Evolutionary conservation across 2,329 filamentous ascomycete genomes (phyloP).

Genomic region (Verticillium alfalfae): DNA sequence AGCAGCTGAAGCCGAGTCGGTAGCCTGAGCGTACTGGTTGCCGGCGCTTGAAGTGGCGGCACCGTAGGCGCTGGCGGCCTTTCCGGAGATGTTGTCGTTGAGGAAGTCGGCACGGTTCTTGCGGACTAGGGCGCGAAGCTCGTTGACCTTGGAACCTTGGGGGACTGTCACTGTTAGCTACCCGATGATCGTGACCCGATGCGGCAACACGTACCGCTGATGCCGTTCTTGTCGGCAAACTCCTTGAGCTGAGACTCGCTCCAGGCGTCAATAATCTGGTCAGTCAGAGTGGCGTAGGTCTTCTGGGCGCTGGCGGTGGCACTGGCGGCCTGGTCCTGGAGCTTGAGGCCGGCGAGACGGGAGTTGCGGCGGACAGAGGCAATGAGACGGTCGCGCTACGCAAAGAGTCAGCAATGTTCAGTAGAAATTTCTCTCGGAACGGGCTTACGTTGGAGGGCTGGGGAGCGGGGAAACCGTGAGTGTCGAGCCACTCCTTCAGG

Average conservation of each 20-base stretch:
- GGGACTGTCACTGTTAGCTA: conserved; percentile 54
- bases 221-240: conserved; percentile 85
- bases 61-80: conserved; percentile 57
- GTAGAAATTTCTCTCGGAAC: fast-evolving
- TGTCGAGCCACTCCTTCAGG: conserved; percentile 88
- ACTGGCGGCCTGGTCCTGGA: conserved; percentile 54
- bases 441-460: conserved; percentile 61
- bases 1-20: conserved; percentile 58
- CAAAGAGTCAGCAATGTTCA: conserved; percentile 11
- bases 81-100: conserved; percentile 56
- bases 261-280: conserved; percentile 86
- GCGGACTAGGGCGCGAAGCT: conserved; percentile 82
- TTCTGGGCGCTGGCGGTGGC: conserved; percentile 61
- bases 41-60: conserved; percentile 70
- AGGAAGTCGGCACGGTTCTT: conserved; percentile 73
- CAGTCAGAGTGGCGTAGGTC: conserved; percentile 70
- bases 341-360: conserved; percentile 66
- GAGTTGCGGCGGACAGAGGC: conserved; percentile 88
- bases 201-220: conserved; percentile 36
- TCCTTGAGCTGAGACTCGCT: conserved; percentile 84
- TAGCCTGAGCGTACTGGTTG: conserved; percentile 73
- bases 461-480: conserved; percentile 77
- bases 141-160: conserved; percentile 85
- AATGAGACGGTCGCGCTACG: conserved; percentile 75
- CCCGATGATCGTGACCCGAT: not conserved